Evolutionary conservation across 1,284 basidiomycete genomes (phyloP).

Genomic region (Microbotryum saponariae): DNA sequence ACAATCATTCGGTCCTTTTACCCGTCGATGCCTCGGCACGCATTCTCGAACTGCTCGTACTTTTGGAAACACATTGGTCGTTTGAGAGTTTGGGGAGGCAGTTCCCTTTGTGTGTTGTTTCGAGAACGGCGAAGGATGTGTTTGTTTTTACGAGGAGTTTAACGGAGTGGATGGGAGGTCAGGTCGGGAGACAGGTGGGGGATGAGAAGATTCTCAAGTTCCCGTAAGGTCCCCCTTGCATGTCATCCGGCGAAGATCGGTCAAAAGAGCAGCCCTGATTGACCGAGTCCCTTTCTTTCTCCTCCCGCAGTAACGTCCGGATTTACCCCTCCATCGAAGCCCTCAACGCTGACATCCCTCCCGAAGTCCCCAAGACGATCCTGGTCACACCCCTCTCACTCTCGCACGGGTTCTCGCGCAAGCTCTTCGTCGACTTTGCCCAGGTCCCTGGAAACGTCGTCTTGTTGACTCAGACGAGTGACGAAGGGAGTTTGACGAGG

Average conservation of each 20-base stretch:
- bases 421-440: constrained; percentile 59
- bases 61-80: constrained; percentile 97
- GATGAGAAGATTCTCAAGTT: constrained; percentile 40
- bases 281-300: constrained; percentile 8
- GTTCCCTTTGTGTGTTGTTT: constrained; percentile 81
- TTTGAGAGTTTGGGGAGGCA: constrained; percentile 53
- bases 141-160: constrained; percentile 88
- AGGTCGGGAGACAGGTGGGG: constrained; percentile 48
- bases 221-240: constrained; percentile 47
- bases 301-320: constrained; percentile 61
- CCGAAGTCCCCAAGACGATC: constrained; percentile 73
- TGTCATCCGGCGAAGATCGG: constrained; percentile 53
- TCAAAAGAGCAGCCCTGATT: background rate
- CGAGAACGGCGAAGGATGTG: constrained; percentile 85
- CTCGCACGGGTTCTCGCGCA: constrained; percentile 83
- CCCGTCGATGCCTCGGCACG: constrained; percentile 92
- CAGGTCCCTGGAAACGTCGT: constrained; percentile 70
- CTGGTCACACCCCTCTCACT: constrained; percentile 85
- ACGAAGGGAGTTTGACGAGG: constrained; percentile 70
- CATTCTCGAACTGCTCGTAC: constrained; percentile 82
- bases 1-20: constrained; percentile 64
- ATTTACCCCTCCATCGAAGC: constrained; percentile 78
- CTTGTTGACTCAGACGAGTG: constrained; percentile 63
- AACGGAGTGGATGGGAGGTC: constrained; percentile 83
- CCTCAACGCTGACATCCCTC: constrained; percentile 71